Conservation (phyloP, 2,329 filamentous ascomycete genomes). For the Periconia sp. region DNA sequence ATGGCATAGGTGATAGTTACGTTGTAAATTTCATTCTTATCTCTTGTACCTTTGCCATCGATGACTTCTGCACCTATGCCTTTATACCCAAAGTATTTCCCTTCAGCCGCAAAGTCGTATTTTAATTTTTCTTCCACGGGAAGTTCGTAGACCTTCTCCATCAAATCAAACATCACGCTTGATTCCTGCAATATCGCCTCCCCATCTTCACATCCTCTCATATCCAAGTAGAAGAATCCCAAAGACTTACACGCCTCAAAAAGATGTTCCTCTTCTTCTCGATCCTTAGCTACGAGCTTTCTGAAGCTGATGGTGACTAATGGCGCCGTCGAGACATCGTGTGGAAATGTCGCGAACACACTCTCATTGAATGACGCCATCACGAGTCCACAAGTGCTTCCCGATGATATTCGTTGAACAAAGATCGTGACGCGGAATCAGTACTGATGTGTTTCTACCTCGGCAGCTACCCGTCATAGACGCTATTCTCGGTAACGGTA, state of each 20-base stretch:
- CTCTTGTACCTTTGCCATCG: conserved; percentile 6
- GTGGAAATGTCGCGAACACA: conserved; percentile 1
- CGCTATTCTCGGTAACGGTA: no score
- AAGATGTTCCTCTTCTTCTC: conserved; percentile 1
- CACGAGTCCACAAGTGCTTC: background rate
- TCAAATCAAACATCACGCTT: conserved; percentile 4
- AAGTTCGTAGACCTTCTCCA: conserved; percentile 1
- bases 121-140: conserved; percentile 4
- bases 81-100: conserved; percentile 5
- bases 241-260: conserved; percentile 5
- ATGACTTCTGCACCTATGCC: conserved; percentile 7
- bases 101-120: conserved; percentile 6
- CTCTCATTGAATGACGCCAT: background rate
- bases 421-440: no score
- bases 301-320: conserved; percentile 1
- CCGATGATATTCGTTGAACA: no score
- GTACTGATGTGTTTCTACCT: no score
- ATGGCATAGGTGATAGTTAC: background rate
- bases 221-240: conserved; percentile 7
- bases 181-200: background rate
- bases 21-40: conserved; percentile 9
- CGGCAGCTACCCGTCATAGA: no score
- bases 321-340: conserved; percentile 5
- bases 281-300: background rate
- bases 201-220: background rate